Percentiles rank a stretch among this genome's conserved stretches.
Evolutionary conservation across 2,329 filamentous ascomycete genomes (phyloP).

Genomic region (Aspergillus sp.): DNA sequence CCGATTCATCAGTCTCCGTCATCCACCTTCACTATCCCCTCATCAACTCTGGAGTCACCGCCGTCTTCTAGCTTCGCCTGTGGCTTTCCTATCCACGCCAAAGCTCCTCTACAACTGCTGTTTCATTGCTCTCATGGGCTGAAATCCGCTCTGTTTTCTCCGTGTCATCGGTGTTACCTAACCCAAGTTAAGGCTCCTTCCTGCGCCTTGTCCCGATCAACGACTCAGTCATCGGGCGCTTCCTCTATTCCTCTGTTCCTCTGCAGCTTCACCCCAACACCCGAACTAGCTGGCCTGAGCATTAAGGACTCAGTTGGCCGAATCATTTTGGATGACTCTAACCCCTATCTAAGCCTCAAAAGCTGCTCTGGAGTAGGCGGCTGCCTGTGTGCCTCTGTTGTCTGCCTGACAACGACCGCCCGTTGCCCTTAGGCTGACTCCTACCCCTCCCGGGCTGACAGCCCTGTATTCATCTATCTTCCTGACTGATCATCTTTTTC

Average conservation of each 20-base stretch:
- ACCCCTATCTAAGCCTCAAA: neutral
- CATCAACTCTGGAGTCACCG: neutral
- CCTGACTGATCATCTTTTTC: neutral
- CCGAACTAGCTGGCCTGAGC: neutral
- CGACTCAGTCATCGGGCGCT: constrained; percentile 3
- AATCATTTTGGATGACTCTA: neutral
- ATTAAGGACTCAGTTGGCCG: neutral
- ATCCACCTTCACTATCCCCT: constrained; percentile 11
- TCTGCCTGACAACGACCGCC: constrained; percentile 18
- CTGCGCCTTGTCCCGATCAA: neutral
- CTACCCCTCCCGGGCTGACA: constrained; percentile 16
- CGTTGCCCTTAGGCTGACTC: constrained; percentile 22
- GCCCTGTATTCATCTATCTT: constrained; percentile 2
- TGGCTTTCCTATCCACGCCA: neutral
- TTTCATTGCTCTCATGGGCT: neutral
- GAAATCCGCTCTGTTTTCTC: neutral
- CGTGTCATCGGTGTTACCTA: constrained; percentile 1
- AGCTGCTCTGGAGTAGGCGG: neutral
- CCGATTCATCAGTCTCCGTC: constrained; percentile 20
- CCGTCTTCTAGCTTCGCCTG: neutral
- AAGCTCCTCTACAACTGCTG: neutral
- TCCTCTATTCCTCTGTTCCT: neutral
- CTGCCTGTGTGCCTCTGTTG: constrained; percentile 8
- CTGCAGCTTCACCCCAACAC: neutral
- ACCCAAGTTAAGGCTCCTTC: neutral